These are phyloP conservation scores for Cenchrus americanus DNA, from an alignment of 176 grass and related monocot species.

Conservation along the genomic window DNA sequence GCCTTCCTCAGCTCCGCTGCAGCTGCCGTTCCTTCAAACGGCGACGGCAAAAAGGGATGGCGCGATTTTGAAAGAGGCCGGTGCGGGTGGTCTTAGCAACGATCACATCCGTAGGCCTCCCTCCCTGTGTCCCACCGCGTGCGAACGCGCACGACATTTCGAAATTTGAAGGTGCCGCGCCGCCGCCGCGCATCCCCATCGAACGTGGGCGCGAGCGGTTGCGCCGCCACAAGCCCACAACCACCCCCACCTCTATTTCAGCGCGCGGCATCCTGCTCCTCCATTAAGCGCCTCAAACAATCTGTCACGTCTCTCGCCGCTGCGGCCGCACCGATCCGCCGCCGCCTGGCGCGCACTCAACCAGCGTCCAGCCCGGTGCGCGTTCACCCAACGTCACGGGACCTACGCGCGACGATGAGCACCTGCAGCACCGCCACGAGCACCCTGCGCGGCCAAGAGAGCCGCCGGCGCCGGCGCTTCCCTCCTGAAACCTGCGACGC, in stretches of 20 bases:
- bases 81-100: too few relatives aligned
- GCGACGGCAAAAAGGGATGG: too few relatives aligned
- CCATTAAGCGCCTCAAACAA: neutral
- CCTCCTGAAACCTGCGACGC: neutral
- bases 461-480: neutral
- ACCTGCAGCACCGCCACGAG: conserved; percentile 33
- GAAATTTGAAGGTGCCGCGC: conserved; percentile 4
- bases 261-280: neutral
- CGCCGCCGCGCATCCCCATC: neutral
- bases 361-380: neutral
- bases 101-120: neutral
- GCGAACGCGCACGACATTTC: neutral
- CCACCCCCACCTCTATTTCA: conserved; percentile 27
- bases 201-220: neutral
- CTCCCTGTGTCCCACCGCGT: neutral
- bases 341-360: neutral
- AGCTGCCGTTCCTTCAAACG: too few relatives aligned
- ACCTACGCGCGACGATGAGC: conserved; percentile 17
- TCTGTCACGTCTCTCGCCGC: neutral
- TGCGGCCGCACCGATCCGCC: too few relatives aligned
- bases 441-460: neutral
- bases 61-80: too few relatives aligned
- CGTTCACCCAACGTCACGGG: neutral
- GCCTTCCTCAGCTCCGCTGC: too few relatives aligned
- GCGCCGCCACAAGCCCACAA: neutral